Base-by-base conservation (phyloP, 2,329 filamentous ascomycete genomes). In the Talaromyces sp. region DNA sequence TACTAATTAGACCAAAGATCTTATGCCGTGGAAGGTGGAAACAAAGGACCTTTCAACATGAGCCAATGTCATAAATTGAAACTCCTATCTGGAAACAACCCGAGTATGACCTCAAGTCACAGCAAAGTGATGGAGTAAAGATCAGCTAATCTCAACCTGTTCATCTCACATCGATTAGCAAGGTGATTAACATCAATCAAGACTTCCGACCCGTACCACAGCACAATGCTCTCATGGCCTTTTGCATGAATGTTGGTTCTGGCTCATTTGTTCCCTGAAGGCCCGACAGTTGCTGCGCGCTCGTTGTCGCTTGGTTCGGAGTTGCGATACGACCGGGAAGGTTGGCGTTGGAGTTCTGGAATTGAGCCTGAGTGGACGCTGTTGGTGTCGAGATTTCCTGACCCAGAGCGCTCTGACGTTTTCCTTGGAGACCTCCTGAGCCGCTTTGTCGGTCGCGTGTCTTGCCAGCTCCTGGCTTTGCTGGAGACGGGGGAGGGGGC, bases 291-390 rank as follows among this genome's bases (percentile, higher is more conserved):
- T 81, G 77, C 70, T 83, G 82, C 64, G 80, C 78, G 62, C 78
- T 78, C 61, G 79, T 82, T 78, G 85, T 79, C 60, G 80, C 83
- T 59, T 81, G 79, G 21, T 59, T 55, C 22, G 78, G 77, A 62
- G 77, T 81, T 61, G 82, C 83, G 65, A 86, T 80, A 67, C 84
- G 85, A 48, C 69, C 68, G 52, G 88, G 84, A 64, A 96, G 82
- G 74, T 96, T 94, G 73, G 91, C 89, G 70, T 89, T 89, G 78
- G 91, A 96, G 82, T 91, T 93, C 79, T 96, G 91, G 81, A 96
- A 97, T 73, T 97, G 93, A 65, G 93, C 93, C 76, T 95, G 90
- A 63, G 91, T 97, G 71, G 91, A 96, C 68, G 89, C 90, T 71
- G 92, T 88, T 66, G 91, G 89, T 64, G 92, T 93, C 70, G 85